Evolutionary conservation across 1,284 basidiomycete species (phyloP).

Genomic region (Quambalaria eucalypti): DNA sequence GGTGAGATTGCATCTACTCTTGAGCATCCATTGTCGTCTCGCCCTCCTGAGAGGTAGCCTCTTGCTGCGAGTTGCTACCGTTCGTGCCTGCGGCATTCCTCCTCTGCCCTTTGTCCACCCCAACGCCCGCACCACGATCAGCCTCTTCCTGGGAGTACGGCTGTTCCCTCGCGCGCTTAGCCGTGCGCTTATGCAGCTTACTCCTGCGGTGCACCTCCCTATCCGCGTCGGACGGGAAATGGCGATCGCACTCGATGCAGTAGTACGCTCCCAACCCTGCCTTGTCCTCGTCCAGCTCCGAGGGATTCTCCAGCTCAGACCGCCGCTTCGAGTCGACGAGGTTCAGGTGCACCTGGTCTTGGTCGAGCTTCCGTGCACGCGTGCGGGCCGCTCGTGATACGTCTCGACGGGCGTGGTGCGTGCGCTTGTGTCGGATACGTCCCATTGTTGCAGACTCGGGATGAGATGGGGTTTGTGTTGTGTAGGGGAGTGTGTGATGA

Average conservation of each 20-base stretch:
- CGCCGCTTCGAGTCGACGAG: constrained; percentile 31
- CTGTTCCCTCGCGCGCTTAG: constrained; percentile 36
- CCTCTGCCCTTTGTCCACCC: constrained; percentile 40
- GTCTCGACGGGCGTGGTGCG: constrained; percentile 43
- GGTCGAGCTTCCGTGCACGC: constrained; percentile 41
- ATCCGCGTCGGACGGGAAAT: constrained; percentile 38
- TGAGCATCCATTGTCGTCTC: no score
- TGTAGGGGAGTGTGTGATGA: not conserved
- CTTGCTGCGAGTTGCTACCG: no score
- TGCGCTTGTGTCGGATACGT: constrained; percentile 41
- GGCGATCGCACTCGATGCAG: constrained; percentile 44
- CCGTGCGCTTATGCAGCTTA: constrained; percentile 43
- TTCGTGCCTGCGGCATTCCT: not conserved
- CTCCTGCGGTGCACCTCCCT: constrained; percentile 34
- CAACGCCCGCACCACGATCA: constrained; percentile 34
- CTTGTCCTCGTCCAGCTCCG: constrained; percentile 39
- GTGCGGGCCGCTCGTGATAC: constrained; percentile 42
- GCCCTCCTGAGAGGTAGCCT: no score
- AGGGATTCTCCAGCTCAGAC: constrained; percentile 30
- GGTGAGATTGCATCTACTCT: no score
- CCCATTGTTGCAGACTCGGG: constrained; percentile 34
- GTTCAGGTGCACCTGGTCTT: constrained; percentile 42
- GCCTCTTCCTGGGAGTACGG: constrained; percentile 44
- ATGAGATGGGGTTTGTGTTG: not conserved
- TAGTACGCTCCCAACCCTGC: constrained; percentile 46